Conservation (phyloP, 768 basidiomycete species). For the Russula earlei region DNA sequence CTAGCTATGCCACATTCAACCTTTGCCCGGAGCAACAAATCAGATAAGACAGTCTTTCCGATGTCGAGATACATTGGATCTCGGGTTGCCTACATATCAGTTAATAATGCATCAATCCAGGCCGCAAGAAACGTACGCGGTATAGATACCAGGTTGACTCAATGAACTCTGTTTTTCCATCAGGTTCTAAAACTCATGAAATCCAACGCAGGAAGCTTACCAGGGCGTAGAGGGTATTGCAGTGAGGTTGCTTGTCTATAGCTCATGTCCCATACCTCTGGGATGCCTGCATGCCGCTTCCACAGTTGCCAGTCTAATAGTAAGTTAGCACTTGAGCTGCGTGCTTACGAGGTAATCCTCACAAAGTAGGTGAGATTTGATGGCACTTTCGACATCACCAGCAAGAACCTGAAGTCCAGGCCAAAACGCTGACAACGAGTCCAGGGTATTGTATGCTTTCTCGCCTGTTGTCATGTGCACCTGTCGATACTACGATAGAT, state of each 20-base stretch:
- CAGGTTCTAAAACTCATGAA: not conserved
- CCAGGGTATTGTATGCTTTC: conserved; percentile 67
- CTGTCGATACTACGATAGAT: conserved; percentile 57
- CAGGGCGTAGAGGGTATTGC: conserved; percentile 75
- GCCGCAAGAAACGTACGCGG: conserved; percentile 39
- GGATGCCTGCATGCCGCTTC: conserved; percentile 78
- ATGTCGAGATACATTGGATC: conserved; percentile 91
- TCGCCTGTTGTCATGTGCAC: conserved; percentile 65
- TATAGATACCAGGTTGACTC: conserved; percentile 97
- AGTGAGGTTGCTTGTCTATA: conserved; percentile 60
- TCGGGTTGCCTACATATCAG: conserved; percentile 62
- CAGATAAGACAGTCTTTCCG: conserved; percentile 73
- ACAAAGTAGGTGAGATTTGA: conserved; percentile 88
- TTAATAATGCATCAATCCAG: not conserved
- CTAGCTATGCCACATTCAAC: conserved; percentile 83
- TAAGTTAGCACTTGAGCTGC: not conserved
- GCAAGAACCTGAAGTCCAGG: conserved; percentile 89
- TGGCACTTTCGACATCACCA: conserved; percentile 81
- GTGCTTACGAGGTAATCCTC: conserved; percentile 22
- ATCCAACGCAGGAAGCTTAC: conserved; percentile 20
- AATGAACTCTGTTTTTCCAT: conserved; percentile 57
- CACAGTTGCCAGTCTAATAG: conserved; percentile 83
- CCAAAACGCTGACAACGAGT: conserved; percentile 94
- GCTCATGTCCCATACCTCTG: conserved; percentile 86
- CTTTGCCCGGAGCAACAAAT: conserved; percentile 63